Evolutionary conservation across 1,284 basidiomycete species (phyloP).

Genomic region (Butyriboletus appendiculatus): DNA sequence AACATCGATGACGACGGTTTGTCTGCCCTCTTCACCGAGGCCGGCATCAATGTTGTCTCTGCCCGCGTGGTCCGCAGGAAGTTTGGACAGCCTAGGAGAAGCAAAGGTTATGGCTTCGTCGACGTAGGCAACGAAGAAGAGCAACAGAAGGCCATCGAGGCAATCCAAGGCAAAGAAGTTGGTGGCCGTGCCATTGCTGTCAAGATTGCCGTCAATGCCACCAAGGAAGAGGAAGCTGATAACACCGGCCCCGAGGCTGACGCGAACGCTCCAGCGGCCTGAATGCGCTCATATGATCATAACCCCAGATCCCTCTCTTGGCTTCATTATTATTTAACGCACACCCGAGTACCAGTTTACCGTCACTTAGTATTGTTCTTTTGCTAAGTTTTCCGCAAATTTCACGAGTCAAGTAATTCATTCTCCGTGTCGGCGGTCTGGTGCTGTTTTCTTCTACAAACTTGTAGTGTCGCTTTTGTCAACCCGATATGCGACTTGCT

Average conservation of each 20-base stretch:
- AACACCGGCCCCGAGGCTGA: conserved; percentile 23
- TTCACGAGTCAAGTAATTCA: conserved; percentile 38
- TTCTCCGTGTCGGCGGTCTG: conserved; percentile 43
- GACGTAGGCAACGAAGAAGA: conserved; percentile 83
- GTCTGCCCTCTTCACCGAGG: conserved; percentile 77
- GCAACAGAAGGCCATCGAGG: conserved; percentile 83
- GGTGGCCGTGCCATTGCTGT: conserved; percentile 81
- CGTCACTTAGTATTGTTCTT: conserved; percentile 38
- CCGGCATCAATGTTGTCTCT: conserved; percentile 75
- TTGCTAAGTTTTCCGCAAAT: conserved; percentile 37
- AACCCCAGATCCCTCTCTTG: conserved; percentile 25
- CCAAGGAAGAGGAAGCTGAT: conserved; percentile 44
- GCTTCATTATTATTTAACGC: conserved; percentile 36
- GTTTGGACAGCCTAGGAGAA: conserved; percentile 77
- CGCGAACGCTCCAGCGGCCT: conserved; percentile 12
- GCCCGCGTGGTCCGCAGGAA: conserved; percentile 86
- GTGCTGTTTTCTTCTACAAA: conserved; percentile 46
- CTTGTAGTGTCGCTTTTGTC: conserved; percentile 42
- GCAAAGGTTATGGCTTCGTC: conserved; percentile 95
- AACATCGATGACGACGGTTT: conserved; percentile 82
- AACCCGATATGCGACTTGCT: conserved; percentile 36
- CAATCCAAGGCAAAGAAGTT: conserved; percentile 81
- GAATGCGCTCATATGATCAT: conserved; percentile 18
- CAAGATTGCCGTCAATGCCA: conserved; percentile 82
- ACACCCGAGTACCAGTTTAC: conserved; percentile 22